These are phyloP conservation scores for Ascochyta clinopodiicola DNA, from an alignment of 2,329 filamentous ascomycete species.

Conservation along the genomic window DNA sequence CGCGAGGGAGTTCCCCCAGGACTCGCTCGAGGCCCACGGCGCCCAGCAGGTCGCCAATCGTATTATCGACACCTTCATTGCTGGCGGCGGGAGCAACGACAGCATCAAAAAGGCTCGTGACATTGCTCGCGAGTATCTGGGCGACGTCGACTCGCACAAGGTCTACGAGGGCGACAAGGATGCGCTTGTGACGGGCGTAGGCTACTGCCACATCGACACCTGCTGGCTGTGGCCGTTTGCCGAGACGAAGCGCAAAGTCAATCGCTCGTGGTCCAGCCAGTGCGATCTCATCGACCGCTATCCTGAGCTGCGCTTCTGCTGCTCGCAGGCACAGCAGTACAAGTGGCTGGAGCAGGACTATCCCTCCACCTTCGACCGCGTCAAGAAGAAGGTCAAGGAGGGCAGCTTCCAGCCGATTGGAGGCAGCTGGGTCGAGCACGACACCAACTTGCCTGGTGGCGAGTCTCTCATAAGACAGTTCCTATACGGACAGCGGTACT, in stretches of 20 bases:
- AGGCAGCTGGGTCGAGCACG: slow-evolving; percentile 98
- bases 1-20: slow-evolving; percentile 84
- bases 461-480: slow-evolving; percentile 95
- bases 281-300: slow-evolving; percentile 95
- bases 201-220: slow-evolving; percentile 97
- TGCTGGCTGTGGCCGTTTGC: slow-evolving; percentile 99
- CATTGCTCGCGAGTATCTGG: slow-evolving; percentile 83
- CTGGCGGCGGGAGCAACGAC: slow-evolving; percentile 72
- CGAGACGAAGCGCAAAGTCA: slow-evolving; percentile 96
- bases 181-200: slow-evolving; percentile 84
- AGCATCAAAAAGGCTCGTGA: slow-evolving; percentile 81
- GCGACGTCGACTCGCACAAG: slow-evolving; percentile 79
- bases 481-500: slow-evolving; percentile 92
- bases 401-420: slow-evolving; percentile 94
- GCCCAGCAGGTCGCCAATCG: slow-evolving; percentile 83
- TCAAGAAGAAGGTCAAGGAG: slow-evolving; percentile 88
- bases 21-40: slow-evolving; percentile 88
- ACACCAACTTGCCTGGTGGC: slow-evolving; percentile 95
- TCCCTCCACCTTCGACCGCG: slow-evolving; percentile 84
- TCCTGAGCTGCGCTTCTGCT: slow-evolving; percentile 89
- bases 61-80: slow-evolving; percentile 89
- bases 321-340: slow-evolving; percentile 95
- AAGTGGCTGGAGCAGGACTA: slow-evolving; percentile 96
- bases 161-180: slow-evolving; percentile 81
- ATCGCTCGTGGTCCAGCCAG: slow-evolving; percentile 94